Base-by-base conservation (phyloP, 805 yeast species). In the Kodamaea kaohsiungensis region DNA sequence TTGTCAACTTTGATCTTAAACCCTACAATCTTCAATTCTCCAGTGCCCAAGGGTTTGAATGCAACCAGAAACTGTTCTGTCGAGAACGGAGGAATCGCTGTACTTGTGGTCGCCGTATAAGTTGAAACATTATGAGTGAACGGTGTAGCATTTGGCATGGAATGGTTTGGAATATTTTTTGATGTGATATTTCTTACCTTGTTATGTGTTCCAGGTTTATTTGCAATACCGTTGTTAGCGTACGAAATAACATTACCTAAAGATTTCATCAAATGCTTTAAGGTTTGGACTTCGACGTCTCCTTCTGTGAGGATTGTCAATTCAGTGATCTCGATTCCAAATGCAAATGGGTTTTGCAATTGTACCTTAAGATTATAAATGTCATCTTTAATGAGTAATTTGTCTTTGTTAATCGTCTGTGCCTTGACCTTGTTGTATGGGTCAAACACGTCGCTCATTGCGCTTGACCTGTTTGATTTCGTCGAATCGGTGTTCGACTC, bases 281-380 rank as follows among this genome's bases (percentile, higher is more conserved):
- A 48, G 1, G 76, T 73, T 43, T 71, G 69, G 1, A 72, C 63
- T n/a, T 62, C 53, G 3, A 64, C 65, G 5, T 53, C 62, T 6
- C 66, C 67, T 10, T 65, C 71, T 2, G 73, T 62, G 0, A 67
- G 69, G 1, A 87, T 68, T 39, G 70, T 62, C 2, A 87, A 63
- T 30, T 79, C 79, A 16, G 75, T 73, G 4, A 92, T 70, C 39
- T 82, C 85, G 12, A 92, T 71, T 43, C 87, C 90, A 67, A 89
- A 90, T 5, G 82, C 81, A 70, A 84, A 90, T 7, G 97, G 96
- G 65, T 93, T 93, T 63, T 88, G 91, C 7, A 92, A 62, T 2
- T 75, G 71, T 1, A 89, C 71, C 5, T 73, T 65, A 15, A 88
- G 72, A 53, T 84, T 87, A 10, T 82, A 80, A 3, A 80, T 73